Evolutionary conservation across 2,329 filamentous ascomycete species (phyloP), one percentile per base, ranked within the genome.

Genomic region (Alternaria longipes): DNA sequence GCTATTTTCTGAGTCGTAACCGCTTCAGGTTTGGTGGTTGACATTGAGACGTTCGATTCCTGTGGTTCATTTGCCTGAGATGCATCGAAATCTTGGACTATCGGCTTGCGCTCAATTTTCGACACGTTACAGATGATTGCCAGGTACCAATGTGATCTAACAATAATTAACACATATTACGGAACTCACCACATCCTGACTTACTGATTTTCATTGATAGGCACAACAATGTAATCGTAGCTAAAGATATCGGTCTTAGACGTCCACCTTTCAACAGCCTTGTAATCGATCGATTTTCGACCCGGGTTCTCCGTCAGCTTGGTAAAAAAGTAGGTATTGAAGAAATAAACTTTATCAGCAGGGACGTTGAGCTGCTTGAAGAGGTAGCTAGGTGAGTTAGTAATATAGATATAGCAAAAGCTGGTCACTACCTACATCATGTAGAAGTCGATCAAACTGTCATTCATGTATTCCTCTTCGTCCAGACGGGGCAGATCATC

Each of bases 81-180:
- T 1, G 64, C 61, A 26, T 63, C 56, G 14, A 64, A 53, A 14
- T 67, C 45, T 41, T 62, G 62, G 14, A 63, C 28, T 18, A 71
- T 60, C 7, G 66, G 64, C 34, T 74, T 77, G 34, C 80, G 76
- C 30, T 70, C 67, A n/a, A 95, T 83, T 53, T 85, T 89, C 4
- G 88, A 86, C 3, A 94, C 85, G 72, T 99, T 97, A 85, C 93
- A 97, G 54, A 99, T 94, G 57, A 99, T 94, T 8, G 93, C 93
- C 66, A 98, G 83, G 79, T 95, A 98, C 95, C 96, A 99, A 78
- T 99, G 95, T 1, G 64, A 56, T 20, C 59, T 65, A 41, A 4
- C 18, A n/a, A 30, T 3, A 11, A 28, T 73, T 47, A 70, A 55
- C 40, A 30, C 4, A 11, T 24, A 5, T 3, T 42, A 22, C 26